Evolutionary conservation across 495 filamentous ascomycete genomes (phyloP), one percentile per base, ranked within the genome.

Genomic region (Geopyxis carbonaria): DNA sequence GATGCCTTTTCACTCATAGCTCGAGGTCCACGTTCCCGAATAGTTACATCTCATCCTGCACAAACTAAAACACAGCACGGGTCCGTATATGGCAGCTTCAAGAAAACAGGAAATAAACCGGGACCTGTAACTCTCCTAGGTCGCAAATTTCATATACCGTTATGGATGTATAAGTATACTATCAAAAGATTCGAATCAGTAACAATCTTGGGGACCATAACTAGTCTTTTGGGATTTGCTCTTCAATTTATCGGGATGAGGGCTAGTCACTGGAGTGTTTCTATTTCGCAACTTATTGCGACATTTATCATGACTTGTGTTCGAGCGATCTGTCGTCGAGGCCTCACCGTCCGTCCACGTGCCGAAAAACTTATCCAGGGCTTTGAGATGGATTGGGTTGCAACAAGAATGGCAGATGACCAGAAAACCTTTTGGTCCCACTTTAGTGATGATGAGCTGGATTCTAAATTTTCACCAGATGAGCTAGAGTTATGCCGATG

Each of bases 321-420:
- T 2, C 10, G 50, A 13, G 45, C 50, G 1, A 43, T 30, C 16
- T n/a, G 41, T 8, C 44, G 53, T 13, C 44, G 53, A 3, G 28
- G 45, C 2, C 34, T 56, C 25, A 27, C 19, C 5, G 33, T 21
- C 7, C 31, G 31, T 5, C 42, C 42, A 7, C 31, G 9, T 0
- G 30, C 29, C 0, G 3, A 21, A 8, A 22, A 21, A 15, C 38
- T 43, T 3, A 4, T 37, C 4, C 34, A 42, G 13, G 48, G 33
- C 9, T 31, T 45, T 42, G 48, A 56, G 34, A 28, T 57, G 22
- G 55, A 56, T 29, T 53, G 44, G 44, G 44, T 57, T 24, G 36
- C 48, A 5, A 4, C 21, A 9, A 5, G 14, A 7, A 19, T 44
- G 33, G 14, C 22, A n/a, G 22, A 4, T 3, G 22, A 38, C n/a